Base-by-base conservation (phyloP, 2,329 filamentous ascomycete species). In the Rutstroemia sp. region DNA sequence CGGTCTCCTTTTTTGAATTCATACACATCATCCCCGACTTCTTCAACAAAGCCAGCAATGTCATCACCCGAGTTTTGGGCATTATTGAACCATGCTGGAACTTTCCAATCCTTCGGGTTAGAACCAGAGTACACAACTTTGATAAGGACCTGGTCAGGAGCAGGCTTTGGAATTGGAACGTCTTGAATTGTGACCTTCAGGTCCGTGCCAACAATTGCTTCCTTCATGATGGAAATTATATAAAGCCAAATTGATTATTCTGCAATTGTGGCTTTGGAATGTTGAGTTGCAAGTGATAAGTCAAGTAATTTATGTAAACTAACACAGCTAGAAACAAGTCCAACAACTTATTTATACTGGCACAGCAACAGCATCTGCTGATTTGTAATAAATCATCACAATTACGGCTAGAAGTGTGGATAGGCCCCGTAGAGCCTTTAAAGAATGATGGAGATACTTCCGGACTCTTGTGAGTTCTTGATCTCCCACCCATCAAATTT, bases 21-120 rank as follows among this genome's bases (percentile, higher is more conserved):
- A 52, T 70, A 72, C 1, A 81, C 77, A 51, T 75, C 70, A 10
- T 71, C 64, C 12, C 79, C 79, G 27, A 79, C 73, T 52, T 70
- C 69, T 61, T 80, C 74, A 12, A 82, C 70, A 52, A 74, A 73
- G 23, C 74, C 68, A 19, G 65, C 63, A 56, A 71, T 65, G 51
- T 71, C 69, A 60, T 71, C 69, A n/a, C 67, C 67, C n/a, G 65
- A 64, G 52, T 70, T 69, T 8, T 58, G 57, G 21, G 49, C 4
- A 5, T 10, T 19, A 18, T 50, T 50, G n/a, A 18, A 10, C n/a
- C 27, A 21, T 12, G 59, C 38, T 19, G 64, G 61, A 18, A 54
- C 4, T 46, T 67, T 67, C 68, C 68, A 71, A 52, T 71, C 68
- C 49, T 67, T 67, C 5, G 65, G 66, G 48, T 69, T 69, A 1